These are phyloP conservation scores for Xylariaceae sp. DNA, from an alignment of 2,329 filamentous ascomycete species.

Conservation along the genomic window DNA sequence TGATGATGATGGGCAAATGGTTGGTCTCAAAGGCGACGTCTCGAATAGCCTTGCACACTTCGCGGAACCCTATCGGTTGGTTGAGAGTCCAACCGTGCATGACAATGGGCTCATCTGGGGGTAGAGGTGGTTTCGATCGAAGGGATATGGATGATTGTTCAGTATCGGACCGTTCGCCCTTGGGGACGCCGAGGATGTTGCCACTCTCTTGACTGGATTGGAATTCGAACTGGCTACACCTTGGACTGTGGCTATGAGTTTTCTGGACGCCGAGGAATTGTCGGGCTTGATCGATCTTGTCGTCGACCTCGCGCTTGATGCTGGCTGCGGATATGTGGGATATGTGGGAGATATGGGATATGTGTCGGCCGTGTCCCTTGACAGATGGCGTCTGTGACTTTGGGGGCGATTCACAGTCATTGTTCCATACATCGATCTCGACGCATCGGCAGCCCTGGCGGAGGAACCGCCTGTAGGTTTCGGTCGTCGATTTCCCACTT, in stretches of 20 bases:
- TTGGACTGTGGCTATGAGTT: conserved; percentile 25
- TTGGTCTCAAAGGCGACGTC: conserved; percentile 74
- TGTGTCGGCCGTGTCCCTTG: conserved; percentile 43
- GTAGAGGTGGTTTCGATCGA: conserved; percentile 28
- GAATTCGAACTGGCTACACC: conserved; percentile 24
- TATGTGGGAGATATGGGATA: conserved; percentile 45
- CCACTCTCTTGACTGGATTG: conserved; percentile 14
- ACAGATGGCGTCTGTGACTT: conserved; percentile 29
- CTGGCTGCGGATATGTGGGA: conserved; percentile 43
- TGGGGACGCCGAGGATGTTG: conserved; percentile 9
- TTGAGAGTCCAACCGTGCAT: conserved; percentile 82
- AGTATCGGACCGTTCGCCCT: conserved; percentile 11
- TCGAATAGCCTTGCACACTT: conserved; percentile 76
- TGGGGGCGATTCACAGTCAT: conserved; percentile 41
- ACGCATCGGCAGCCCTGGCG: conserved; percentile 79
- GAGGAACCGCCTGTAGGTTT: conserved; percentile 71
- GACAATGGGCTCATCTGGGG: conserved; percentile 68
- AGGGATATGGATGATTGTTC: conserved; percentile 14
- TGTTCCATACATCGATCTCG: conserved; percentile 94
- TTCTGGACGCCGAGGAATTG: conserved; percentile 30
- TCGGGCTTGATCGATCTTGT: conserved; percentile 32
- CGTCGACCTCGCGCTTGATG: conserved; percentile 33
- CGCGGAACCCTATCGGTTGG: conserved; percentile 78
- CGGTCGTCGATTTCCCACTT: conserved; percentile 69
- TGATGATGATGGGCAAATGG: conserved; percentile 81